A percentile compares a stretch with the other conserved stretches of the same genome.
These are phyloP conservation scores for Ceratocystiopsis sp. DNA, from an alignment of 2,329 filamentous ascomycete species.

Conservation along the genomic window DNA sequence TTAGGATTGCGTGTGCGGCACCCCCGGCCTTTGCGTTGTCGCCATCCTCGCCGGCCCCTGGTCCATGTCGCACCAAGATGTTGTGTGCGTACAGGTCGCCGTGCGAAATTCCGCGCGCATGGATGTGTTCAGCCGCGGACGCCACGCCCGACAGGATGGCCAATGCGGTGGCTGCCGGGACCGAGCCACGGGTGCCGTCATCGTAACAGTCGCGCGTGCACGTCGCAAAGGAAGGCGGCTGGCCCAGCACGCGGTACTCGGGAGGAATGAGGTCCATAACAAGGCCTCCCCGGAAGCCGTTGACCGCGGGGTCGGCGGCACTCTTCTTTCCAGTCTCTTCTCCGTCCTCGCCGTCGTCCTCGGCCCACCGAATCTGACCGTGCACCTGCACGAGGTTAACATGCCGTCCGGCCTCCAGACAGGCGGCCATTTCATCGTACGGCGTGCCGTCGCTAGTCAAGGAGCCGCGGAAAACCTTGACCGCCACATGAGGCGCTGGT, in stretches of 20 bases:
- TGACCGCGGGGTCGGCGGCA: background rate
- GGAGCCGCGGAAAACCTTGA: conserved; percentile 31
- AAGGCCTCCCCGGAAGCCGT: conserved; percentile 19
- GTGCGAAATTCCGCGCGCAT: conserved; percentile 24
- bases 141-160: conserved; percentile 24
- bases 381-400: conserved; percentile 27
- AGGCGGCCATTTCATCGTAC: conserved; percentile 30
- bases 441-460: conserved; percentile 30
- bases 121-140: conserved; percentile 25
- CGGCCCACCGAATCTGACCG: conserved; percentile 19
- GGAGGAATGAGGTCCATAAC: conserved; percentile 30
- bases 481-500: conserved; percentile 18
- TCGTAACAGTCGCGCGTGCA: conserved; percentile 28
- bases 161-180: conserved; percentile 17
- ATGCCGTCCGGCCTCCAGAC: conserved; percentile 27
- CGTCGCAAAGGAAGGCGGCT: conserved; percentile 25
- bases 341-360: background rate
- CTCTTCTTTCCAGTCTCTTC: background rate
- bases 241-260: conserved; percentile 23
- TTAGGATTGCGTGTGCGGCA: conserved; percentile 25
- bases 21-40: conserved; percentile 9
- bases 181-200: conserved; percentile 10
- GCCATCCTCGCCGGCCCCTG: background rate
- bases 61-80: conserved; percentile 18
- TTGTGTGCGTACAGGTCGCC: conserved; percentile 32